Base-by-base conservation (phyloP, 352 stramenopile species). In the Phytophthora agathidicida region DNA sequence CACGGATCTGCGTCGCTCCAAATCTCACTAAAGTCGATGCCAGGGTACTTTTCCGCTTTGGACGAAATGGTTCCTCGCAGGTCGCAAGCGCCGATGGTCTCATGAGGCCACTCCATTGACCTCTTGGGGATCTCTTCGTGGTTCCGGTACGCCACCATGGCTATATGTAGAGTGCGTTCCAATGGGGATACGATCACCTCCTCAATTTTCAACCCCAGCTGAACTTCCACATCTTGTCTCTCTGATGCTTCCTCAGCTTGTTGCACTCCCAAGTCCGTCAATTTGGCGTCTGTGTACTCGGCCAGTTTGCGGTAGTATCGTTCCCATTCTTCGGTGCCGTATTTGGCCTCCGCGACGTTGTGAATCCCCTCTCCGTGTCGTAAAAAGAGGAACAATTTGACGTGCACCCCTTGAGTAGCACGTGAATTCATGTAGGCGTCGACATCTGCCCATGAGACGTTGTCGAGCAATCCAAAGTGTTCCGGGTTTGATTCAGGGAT, bases 311-410 rank as follows among this genome's bases (percentile, higher is more conserved):
- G 50, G 32, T 72, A 72, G 45, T 65, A 65, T 37, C 33, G 20
- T 1, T 72, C 44, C 58, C 63, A 72, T 5, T 22, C 43, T 24
- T 59, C 47, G 0, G 50, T 64, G 46, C 63, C 63, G 51, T 72
- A 72, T 32, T 38, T 60, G 27, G 48, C 50, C 33, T 65, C 57
- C 3, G 57, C 63, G 7, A 65, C 58, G 37, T 72, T 72, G 44
- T 72, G 63, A 17, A 23, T 60, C 7, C 58, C 57, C 33, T 68
- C 23, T 35, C 58, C 63, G 8, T 72, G 63, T 14, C 63, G 63
- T 37, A 72, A 35, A 30, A 72, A 60, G 33, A 72, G 48, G 9
- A 72, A 23, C 36, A 77, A 51, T 37, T 74, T 77, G 8, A 68
- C 51, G 19, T 59, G 38, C 2, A 68, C 24, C 5, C 68, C 63